Percentiles rank a stretch among this genome's conserved stretches.
phyloP scores from a whole-genome alignment of 1,284 basidiomycete species.

The Trichosporon ovoides region DNA sequence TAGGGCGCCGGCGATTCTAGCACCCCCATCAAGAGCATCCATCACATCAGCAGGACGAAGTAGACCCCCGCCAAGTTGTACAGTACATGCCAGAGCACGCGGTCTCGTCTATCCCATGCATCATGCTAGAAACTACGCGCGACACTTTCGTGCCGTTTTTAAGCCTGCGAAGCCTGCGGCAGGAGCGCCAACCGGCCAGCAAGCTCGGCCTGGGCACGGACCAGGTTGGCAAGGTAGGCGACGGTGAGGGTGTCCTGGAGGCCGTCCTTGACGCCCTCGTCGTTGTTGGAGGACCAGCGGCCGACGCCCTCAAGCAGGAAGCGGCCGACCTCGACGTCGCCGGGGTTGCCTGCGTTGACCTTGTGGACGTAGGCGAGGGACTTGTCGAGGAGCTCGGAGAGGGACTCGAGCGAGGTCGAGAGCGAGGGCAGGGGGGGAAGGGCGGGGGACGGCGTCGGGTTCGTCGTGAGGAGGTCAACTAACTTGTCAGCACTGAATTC shows the following conservation, averaged over 20 bases:
- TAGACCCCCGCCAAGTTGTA: too few relatives aligned
- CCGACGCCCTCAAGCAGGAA: slow-evolving; percentile 90
- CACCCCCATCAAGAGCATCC: too few relatives aligned
- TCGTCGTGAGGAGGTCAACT: slow-evolving; percentile 63
- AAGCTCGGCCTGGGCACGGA: slow-evolving; percentile 90
- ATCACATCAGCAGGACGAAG: too few relatives aligned
- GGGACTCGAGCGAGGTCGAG: slow-evolving; percentile 48
- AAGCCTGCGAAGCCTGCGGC: slow-evolving; percentile 31
- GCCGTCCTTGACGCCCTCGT: slow-evolving; percentile 45
- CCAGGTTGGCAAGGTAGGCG: slow-evolving; percentile 89
- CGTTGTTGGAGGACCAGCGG: slow-evolving; percentile 55
- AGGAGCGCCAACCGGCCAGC: slow-evolving; percentile 82
- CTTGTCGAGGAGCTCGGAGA: slow-evolving; percentile 50
- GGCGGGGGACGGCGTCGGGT: slow-evolving; percentile 38
- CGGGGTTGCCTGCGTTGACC: slow-evolving; percentile 72
- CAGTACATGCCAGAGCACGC: too few relatives aligned
- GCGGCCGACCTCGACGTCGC: slow-evolving; percentile 81
- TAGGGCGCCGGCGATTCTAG: slow-evolving; percentile 11
- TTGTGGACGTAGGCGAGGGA: slow-evolving; percentile 80
- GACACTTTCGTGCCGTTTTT: slow-evolving; percentile 1
- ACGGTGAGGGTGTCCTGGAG: slow-evolving; percentile 85
- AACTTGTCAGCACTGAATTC: too few relatives aligned
- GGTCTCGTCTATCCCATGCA: too few relatives aligned
- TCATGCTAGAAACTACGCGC: background rate
- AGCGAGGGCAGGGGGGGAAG: slow-evolving; percentile 41